Conservation (phyloP, 139 green algal genomes). For the Diplosphaera chodatii region DNA sequence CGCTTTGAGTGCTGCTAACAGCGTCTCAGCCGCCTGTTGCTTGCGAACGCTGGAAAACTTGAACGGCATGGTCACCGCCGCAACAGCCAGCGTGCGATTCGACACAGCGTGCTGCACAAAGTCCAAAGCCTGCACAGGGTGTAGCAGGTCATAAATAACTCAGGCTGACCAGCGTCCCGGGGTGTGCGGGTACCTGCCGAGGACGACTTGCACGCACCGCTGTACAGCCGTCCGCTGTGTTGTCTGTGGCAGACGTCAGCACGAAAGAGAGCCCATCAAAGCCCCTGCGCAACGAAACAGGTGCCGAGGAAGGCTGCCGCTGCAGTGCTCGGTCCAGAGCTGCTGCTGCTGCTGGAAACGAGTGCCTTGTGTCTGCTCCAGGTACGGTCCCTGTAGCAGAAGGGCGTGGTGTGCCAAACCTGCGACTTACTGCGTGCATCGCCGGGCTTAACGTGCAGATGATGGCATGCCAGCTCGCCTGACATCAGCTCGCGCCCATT, state of each 20-base stretch:
- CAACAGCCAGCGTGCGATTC: slow-evolving; percentile 22
- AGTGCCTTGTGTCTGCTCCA: no score
- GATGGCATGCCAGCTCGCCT: no score
- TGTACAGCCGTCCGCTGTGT: slow-evolving; percentile 48
- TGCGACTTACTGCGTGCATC: no score
- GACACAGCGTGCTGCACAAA: background rate
- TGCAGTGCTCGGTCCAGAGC: background rate
- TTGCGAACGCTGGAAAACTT: slow-evolving; percentile 62
- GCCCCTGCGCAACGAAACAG: background rate
- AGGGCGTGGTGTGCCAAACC: no score
- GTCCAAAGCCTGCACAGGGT: background rate
- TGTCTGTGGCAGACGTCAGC: slow-evolving; percentile 39
- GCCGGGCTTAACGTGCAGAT: no score
- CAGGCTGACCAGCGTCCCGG: no score
- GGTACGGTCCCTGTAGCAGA: no score
- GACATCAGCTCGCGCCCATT: background rate
- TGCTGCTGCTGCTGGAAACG: background rate
- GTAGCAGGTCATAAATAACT: no score
- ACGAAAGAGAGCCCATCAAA: slow-evolving; percentile 48
- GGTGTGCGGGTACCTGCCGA: no score
- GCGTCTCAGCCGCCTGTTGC: slow-evolving; percentile 49
- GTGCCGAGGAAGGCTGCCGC: background rate
- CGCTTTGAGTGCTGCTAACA: slow-evolving; percentile 49
- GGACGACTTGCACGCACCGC: slow-evolving; percentile 45
- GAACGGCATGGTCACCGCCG: slow-evolving; percentile 65